A percentile compares a stretch with the other conserved stretches of the same genome.
Evolutionary conservation across 225 moss, liverwort and hornwort genomes (phyloP).

Genomic region (Rhytidiadelphus loreus): DNA sequence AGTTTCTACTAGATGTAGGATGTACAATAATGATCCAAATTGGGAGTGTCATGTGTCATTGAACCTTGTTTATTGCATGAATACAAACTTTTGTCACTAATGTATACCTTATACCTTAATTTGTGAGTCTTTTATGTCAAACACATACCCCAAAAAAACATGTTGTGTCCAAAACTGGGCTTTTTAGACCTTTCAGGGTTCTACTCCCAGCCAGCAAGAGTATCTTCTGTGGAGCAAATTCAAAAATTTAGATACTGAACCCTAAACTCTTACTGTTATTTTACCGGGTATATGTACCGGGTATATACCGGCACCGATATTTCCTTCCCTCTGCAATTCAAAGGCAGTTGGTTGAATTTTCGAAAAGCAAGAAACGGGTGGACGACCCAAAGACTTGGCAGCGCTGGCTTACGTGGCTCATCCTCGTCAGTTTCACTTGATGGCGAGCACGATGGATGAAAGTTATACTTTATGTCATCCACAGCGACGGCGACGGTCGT

Average conservation of each 20-base stretch:
- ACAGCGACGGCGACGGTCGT: neutral
- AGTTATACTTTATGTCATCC: neutral
- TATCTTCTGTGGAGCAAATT: neutral
- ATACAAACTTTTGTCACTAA: neutral
- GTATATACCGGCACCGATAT: neutral
- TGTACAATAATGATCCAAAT: neutral
- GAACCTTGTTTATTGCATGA: neutral
- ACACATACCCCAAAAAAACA: no score
- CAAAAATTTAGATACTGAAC: neutral
- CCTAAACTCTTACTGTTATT: neutral
- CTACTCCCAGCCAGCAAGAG: neutral
- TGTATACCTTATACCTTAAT: neutral
- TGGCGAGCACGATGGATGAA: neutral
- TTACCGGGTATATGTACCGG: neutral
- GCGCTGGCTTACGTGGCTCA: neutral
- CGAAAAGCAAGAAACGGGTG: no score
- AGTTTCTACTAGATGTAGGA: no score
- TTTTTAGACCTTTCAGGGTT: neutral
- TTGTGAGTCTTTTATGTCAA: neutral
- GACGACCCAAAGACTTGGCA: neutral
- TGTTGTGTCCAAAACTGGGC: neutral
- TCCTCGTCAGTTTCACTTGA: neutral
- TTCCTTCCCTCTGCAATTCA: neutral
- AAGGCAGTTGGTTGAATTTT: neutral
- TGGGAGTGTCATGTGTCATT: neutral